Percentiles rank a stretch among this genome's conserved stretches.
Conservation (phyloP, 2,329 filamentous ascomycete genomes). For the Grosmannia clavigera region DNA sequence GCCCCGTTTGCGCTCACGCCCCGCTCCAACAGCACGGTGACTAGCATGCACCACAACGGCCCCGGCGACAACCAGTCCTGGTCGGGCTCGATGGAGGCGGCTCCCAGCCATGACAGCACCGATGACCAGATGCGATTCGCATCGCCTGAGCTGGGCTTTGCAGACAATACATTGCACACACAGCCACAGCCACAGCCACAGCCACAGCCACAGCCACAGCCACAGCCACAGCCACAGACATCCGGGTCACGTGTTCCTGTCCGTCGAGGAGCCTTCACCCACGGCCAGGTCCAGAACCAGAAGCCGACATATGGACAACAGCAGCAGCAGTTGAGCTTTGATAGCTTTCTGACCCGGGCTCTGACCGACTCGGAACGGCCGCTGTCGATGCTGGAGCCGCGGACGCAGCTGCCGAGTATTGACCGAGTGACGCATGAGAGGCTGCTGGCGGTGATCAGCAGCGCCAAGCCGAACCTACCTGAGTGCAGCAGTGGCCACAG, state of each 20-base stretch:
- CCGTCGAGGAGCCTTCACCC: too few species aligned
- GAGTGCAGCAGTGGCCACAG: not conserved
- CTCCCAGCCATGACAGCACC: not conserved
- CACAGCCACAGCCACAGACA: too few species aligned
- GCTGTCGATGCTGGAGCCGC: slow-evolving; percentile 1
- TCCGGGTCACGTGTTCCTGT: too few species aligned
- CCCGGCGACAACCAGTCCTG: not conserved
- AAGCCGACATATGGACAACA: not conserved
- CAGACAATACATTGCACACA: not conserved
- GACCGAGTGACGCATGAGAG: not conserved
- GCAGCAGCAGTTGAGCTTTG: not conserved
- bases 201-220: too few species aligned
- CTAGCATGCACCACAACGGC: not conserved
- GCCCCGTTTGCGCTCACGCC: not conserved
- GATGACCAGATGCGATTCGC: not conserved
- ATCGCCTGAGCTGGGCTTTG: not conserved
- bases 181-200: not conserved
- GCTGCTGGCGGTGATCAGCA: not conserved
- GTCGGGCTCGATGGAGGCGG: not conserved
- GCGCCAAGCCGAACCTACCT: not conserved
- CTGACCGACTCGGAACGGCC: slow-evolving; percentile 1
- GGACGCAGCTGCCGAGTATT: not conserved
- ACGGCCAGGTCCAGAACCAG: too few species aligned
- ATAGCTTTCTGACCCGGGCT: too few species aligned
- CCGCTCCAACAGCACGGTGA: not conserved